Evolutionary conservation across 306 rosid species (phyloP), one percentile per base, ranked within the genome.

Genomic region (Benincasa hispida): DNA sequence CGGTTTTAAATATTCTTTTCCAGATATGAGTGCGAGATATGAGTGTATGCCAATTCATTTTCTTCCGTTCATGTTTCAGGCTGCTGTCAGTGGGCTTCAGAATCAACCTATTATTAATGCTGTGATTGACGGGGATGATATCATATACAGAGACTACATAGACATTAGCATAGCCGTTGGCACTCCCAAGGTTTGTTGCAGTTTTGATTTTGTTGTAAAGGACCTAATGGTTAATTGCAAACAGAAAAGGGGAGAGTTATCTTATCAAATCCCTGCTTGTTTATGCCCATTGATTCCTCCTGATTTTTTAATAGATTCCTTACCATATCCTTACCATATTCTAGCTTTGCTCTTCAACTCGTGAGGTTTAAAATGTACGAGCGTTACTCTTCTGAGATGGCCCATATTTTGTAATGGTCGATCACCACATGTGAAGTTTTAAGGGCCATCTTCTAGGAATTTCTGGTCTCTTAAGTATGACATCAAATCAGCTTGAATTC

Each of bases 91-190:
- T 85, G 93, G 91, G 17, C 95, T 91, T 82, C 91, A 89, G 81
- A 66, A 89, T 77, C 97, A 91, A 81, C 94, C 94, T 28, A 87
- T 84, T 73, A 84, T 91, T 41, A 91, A 91, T 84, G 97, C 97
- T 6, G 97, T 91, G 65, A 89, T 91, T 83, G 97, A 91, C 81
- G 97, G 94, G 81, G 92, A 91, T 76, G 92, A 91, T 81, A 89
- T 91, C 74, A 86, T 91, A 77, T 87, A 89, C 88, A 84, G 92
- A 87, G 91, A 91, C 80, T 88, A 91, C 76, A 58, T 88, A 55
- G 97, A 91, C 83, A 88, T 91, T 72, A 91, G 97, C 77, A 81
- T 91, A 34, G 97, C 97, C 4, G 97, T 91, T 82, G 94, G 97
- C 48, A 89, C 97, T 67, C 78, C 90, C 0, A 91, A 89, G 97